Evolutionary conservation across 1,284 basidiomycete genomes (phyloP), one percentile per base, ranked within the genome.

Genomic region (Puccinia coronata): DNA sequence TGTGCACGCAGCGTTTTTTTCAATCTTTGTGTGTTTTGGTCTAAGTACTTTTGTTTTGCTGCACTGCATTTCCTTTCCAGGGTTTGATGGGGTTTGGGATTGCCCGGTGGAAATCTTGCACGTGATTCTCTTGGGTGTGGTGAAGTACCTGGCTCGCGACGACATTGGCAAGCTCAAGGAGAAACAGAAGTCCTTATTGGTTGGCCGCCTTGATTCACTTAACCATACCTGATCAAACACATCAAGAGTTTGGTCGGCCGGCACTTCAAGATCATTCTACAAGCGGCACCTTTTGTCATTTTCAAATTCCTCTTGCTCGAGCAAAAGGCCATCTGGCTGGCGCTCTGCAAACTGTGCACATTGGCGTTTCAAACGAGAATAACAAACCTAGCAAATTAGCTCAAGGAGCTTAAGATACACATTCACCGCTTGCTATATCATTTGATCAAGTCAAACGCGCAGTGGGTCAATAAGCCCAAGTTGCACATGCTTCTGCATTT

Each of bases 391-490:
- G 83, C 86, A 41, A 28, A 9, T 11, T 85, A 87, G 79, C 9
- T 85, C 23, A 86, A 87, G 71, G 43, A 85, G 84, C 23, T 71
- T 11, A 59, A 83, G 8, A 2, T 53, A 2, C 85, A 83, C 55
- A 87, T 88, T 28, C 47, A 86, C 0, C 31, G 83, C 16, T 87
- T 87, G 73, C 83, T 87, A 0, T 31, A 84, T 0, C 82, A 83
- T 3, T 84, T 85, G 0, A 84, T 84, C 0, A 74, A 51, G 0
- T 87, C 85, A 84, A 86, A 84, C 1, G 72, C 74, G 8, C 84
- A 82, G 0, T 87, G 87, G 87, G 87, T 87, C 80, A 87, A 88
- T 80, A 88, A 88, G 78, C 86, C 86, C 1, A 88, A 88, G 75
- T 87, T 85, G 47, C 85, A 86, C 53, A 77, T 85, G 20, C 16